Percentiles rank a stretch among this genome's conserved stretches.
Conservation (phyloP, 495 filamentous ascomycete genomes). For the Tuber magnatum region DNA sequence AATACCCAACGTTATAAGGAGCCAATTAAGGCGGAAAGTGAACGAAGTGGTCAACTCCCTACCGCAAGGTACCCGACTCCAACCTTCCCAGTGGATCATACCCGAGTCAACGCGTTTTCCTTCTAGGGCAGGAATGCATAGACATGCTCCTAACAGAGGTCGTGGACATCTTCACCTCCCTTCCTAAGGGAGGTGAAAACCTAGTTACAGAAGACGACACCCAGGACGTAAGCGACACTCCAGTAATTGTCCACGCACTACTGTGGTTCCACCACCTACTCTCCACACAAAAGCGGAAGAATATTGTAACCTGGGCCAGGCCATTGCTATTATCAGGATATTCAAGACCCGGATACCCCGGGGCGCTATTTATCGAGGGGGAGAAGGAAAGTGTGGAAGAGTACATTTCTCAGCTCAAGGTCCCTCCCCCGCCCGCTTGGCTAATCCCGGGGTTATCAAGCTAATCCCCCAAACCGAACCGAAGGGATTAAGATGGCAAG, state of each 20-base stretch:
- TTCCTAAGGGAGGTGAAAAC: background rate
- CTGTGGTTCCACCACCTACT: conserved; percentile 10
- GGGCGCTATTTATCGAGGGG: conserved; percentile 1
- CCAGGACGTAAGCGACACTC: background rate
- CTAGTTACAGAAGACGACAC: background rate
- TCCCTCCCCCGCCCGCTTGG: background rate
- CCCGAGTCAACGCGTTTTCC: background rate
- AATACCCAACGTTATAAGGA: background rate
- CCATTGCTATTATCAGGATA: conserved; percentile 1
- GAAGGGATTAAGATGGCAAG: conserved; percentile 9
- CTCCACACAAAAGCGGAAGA: background rate
- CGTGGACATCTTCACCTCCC: background rate
- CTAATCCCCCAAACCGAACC: background rate
- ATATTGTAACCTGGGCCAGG: conserved; percentile 1
- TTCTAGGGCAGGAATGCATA: conserved; percentile 4
- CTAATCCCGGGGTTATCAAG: background rate
- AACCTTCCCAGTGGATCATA: background rate
- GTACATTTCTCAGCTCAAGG: conserved; percentile 7
- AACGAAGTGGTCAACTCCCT: background rate
- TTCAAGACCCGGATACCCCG: conserved; percentile 2
- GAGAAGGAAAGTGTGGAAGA: conserved; percentile 5
- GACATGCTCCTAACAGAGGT: conserved; percentile 6
- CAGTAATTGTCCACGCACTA: background rate
- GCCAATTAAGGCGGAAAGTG: conserved; percentile 4
- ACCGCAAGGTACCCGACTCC: background rate